Base-by-base conservation (phyloP, 2,329 filamentous ascomycete species). In the Diatrype stigma region DNA sequence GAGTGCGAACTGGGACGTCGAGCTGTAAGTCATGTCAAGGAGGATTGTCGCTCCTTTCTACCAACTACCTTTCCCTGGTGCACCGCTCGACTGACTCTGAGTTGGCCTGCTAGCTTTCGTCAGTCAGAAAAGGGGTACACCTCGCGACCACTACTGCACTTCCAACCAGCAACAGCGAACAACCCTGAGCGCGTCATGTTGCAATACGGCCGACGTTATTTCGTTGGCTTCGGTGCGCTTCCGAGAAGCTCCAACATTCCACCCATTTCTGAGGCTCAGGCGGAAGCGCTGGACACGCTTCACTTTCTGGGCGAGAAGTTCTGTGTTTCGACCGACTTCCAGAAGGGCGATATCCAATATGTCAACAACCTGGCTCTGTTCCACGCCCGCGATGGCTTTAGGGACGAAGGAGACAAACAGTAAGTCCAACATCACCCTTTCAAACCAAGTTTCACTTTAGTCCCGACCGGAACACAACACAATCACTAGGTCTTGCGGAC, bases 191-290 rank as follows among this genome's bases (percentile, higher is more conserved):
- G 80, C 1, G 64, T 86, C 1, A 66, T 81, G 6, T 74, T 86
- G 28, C 81, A 86, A 54, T 86, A 85, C 55, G 79, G 78, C 0
- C 76, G 83, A 2, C 74, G 82, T 1, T 70, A 68, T 23, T 85
- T 85, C 56, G 82, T 81, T 48, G 71, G 84, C 2, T 85, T 79
- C 59, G 73, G 75, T 54, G 73, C 73, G 0, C 69, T 82, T 1
- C 80, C 81, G 3, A 72, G 82, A 45, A 77, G 72, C 7, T 51
- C 70, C 1, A 62, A 74, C 19, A 80, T 87, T 46, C 82, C 84
- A 12, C 74, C 82, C 16, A 76, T 80, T 51, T 77, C 74, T 0
- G 74, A 79, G 53, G 74, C 74, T 0, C 78, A 81, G 55, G 73
- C 75, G 4, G 77, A 80, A 54, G 78, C 78, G 0, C 67, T 81